phyloP scores from a whole-genome alignment of 2,329 filamentous ascomycete genomes.

The Nectriaceae sp. region DNA sequence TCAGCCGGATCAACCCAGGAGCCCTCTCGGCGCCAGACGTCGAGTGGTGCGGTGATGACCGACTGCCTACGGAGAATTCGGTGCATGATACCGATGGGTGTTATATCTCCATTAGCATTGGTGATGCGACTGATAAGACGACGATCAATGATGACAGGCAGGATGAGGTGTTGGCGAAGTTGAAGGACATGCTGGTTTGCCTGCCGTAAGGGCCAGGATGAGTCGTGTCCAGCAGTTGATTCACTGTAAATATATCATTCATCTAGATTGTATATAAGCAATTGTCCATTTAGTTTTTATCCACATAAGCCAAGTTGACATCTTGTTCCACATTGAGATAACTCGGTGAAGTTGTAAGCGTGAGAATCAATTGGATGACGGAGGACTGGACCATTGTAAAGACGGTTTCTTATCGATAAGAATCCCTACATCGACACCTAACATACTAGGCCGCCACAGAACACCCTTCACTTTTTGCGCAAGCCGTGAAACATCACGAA shows the following conservation, averaged over 20 bases:
- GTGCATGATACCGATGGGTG: conserved; percentile 57
- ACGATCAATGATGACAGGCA: conserved; percentile 42
- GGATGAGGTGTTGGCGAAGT: conserved; percentile 32
- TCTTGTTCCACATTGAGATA: too few species aligned
- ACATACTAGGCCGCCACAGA: conserved; percentile 23
- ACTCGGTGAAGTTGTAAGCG: too few species aligned
- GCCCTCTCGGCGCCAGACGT: conserved; percentile 57
- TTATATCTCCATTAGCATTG: conserved; percentile 64
- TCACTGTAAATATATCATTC: background rate
- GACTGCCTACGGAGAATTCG: conserved; percentile 60
- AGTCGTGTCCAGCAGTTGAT: background rate
- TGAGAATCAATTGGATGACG: too few species aligned
- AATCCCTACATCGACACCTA: conserved; percentile 12
- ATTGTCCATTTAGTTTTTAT: too few species aligned
- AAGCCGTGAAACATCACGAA: conserved; percentile 11
- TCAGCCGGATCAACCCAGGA: conserved; percentile 61
- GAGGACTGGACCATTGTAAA: background rate
- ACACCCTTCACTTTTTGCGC: conserved; percentile 26
- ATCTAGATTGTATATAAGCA: conserved; percentile 5
- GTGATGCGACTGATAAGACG: conserved; percentile 59
- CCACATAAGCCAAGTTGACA: too few species aligned
- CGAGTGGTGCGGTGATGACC: conserved; percentile 53
- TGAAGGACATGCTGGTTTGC: conserved; percentile 34
- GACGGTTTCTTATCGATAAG: conserved; percentile 28
- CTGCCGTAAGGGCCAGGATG: conserved; percentile 10